Conservation (phyloP, 495 filamentous ascomycete species). For the Penicillium cataractarum region DNA sequence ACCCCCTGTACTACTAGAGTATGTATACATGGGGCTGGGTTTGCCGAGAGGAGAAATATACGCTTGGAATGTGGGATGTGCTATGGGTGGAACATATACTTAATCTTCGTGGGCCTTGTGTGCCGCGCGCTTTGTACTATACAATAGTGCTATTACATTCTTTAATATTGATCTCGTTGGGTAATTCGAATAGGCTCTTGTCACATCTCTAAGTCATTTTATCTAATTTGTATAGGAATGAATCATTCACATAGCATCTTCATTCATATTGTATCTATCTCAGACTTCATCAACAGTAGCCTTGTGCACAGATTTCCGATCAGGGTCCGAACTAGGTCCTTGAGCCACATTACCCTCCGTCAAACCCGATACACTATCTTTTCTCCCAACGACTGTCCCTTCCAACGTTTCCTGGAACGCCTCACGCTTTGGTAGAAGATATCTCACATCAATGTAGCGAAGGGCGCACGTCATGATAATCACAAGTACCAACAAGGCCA, state of each 20-base stretch:
- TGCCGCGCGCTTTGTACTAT: neutral
- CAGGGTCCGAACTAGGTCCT: conserved; percentile 2
- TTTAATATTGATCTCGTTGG: neutral
- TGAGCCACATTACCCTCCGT: neutral
- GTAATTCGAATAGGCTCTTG: too few species aligned
- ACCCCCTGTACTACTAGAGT: conserved; percentile 45
- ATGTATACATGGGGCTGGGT: neutral
- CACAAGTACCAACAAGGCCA: conserved; percentile 33
- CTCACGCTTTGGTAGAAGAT: conserved; percentile 31
- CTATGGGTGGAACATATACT: neutral
- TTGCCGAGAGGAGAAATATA: neutral
- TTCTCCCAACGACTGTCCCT: conserved; percentile 18
- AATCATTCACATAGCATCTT: neutral
- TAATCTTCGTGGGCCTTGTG: neutral
- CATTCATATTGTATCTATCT: neutral
- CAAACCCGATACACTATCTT: conserved; percentile 12
- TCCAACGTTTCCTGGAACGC: conserved; percentile 28
- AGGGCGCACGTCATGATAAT: conserved; percentile 35
- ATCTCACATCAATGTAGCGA: conserved; percentile 33
- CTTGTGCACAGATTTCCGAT: neutral
- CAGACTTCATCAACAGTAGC: conserved; percentile 1
- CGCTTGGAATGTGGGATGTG: neutral
- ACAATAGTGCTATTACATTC: neutral
- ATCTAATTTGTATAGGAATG: too few species aligned
- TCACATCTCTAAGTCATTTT: too few species aligned